A percentile compares a stretch with the other conserved stretches of the same genome.
phyloP scores from a whole-genome alignment of 176 grass and related monocot genomes.

The Avena sativa region DNA sequence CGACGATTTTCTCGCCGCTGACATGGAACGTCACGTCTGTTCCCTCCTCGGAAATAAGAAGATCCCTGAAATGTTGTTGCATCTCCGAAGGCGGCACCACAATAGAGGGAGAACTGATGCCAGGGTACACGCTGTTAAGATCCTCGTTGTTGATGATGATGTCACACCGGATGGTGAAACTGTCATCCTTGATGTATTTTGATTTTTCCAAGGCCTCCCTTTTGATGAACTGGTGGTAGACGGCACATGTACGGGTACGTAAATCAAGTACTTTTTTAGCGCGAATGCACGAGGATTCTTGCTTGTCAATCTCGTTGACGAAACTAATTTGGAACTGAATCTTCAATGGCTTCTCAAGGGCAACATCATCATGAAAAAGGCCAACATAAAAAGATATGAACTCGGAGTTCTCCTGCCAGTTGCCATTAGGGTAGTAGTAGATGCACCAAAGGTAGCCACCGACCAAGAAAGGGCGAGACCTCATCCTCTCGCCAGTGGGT shows the following conservation, averaged over 20 bases:
- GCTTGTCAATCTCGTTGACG: not conserved
- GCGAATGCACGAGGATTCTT: not conserved
- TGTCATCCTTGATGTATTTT: not conserved
- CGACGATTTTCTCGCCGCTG: not conserved
- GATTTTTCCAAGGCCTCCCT: not conserved
- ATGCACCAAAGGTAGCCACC: not conserved
- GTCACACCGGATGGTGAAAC: not conserved
- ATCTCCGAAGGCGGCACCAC: not conserved
- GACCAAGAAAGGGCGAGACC: not conserved
- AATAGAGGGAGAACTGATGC: not conserved
- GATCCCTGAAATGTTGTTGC: not conserved
- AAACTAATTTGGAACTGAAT: not conserved
- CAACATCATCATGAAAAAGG: not conserved
- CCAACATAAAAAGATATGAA: not conserved
- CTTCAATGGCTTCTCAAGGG: not conserved
- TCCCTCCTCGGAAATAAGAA: not conserved
- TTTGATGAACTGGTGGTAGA: not conserved
- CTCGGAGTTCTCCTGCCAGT: not conserved
- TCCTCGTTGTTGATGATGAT: not conserved
- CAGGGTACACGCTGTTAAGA: not conserved
- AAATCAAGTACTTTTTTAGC: not conserved
- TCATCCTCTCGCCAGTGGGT: not conserved
- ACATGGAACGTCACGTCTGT: not conserved
- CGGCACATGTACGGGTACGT: not conserved
- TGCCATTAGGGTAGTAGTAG: not conserved